Base-by-base conservation (phyloP, 352 stramenopile species). In the Phytophthora cactorum region DNA sequence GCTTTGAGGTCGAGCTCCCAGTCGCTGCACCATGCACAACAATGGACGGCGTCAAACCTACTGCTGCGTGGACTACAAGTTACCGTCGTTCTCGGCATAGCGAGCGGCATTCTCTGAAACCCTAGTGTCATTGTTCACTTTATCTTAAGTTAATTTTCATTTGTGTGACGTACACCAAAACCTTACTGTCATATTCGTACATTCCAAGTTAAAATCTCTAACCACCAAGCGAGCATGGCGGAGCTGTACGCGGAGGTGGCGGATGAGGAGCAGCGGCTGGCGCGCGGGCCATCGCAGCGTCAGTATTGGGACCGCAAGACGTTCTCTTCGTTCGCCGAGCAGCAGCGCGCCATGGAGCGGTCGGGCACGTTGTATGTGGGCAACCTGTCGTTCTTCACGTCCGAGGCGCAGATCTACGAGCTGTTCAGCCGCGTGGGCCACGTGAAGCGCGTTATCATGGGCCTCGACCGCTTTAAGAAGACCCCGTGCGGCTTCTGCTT, bases 401-500 rank as follows among this genome's bases (percentile, higher is more conserved):
- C 92, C 17, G 93, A 98, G 62, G 77, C 86, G 36, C 96, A 99
- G 74, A 96, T 99, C 59, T 94, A 93, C 71, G 90, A 97, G 70
- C 85, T 98, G 50, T 99, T 99, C 74, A 92, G 84, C 57, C 85
- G 86, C 66, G 87, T 99, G 44, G 97, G 97, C 47, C 88, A 87
- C 17, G 93, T 99, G 29, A 80, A 89, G 55, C 77, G 86, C 57
- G 88, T 99, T 8, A 97, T 99, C 53, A 98, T 99, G 91, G 97
- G 97, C 25, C 82, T 99, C 11, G 93, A 99, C 82, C 80, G 93
- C 54, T 89, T 97, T 63, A 97, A 96, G 59, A 98, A 98, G 75
- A 98, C 92, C 12, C 97, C 97, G 2, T 99, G 96, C 64, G 97
- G 97, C 41, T 99, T 99, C 78, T 98, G 92, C 74, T 99, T 99